Percentiles rank a stretch among this genome's conserved stretches.
Conservation (phyloP, 192 early-diverging fungal genomes). For the Podila horticola region DNA sequence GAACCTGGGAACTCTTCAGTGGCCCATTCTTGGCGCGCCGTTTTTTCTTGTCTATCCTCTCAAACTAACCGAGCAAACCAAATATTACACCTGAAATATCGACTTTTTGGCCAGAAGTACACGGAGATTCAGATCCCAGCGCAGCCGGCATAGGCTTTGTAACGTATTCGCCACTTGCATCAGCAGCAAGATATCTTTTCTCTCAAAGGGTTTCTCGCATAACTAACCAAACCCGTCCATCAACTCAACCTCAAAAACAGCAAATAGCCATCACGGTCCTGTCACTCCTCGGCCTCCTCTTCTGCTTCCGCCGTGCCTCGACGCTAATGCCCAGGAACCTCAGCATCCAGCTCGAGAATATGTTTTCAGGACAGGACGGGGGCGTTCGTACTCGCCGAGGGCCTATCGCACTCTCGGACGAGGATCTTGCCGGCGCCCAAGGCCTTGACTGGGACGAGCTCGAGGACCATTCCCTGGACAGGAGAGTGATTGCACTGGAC, state of each 20-base stretch:
- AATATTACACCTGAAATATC: too few relatives aligned
- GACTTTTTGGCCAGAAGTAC: too few relatives aligned
- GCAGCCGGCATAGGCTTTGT: neutral
- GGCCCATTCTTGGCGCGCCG: too few relatives aligned
- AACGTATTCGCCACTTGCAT: neutral
- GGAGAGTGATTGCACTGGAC: neutral
- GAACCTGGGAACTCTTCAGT: too few relatives aligned
- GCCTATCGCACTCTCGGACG: constrained; percentile 44
- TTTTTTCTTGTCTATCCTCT: too few relatives aligned
- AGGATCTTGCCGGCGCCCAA: constrained; percentile 35
- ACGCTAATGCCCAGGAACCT: constrained; percentile 29
- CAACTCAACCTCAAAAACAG: constrained; percentile 3
- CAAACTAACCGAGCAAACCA: too few relatives aligned
- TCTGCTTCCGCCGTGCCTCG: constrained; percentile 42
- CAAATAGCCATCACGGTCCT: constrained; percentile 24
- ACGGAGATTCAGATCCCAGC: neutral
- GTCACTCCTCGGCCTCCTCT: constrained; percentile 26
- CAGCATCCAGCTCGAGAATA: constrained; percentile 28
- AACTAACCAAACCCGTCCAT: neutral
- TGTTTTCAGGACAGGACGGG: neutral
- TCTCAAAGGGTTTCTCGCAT: neutral
- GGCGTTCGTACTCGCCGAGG: constrained; percentile 13
- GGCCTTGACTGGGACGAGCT: constrained; percentile 46
- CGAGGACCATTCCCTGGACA: constrained; percentile 15
- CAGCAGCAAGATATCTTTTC: neutral